Evolutionary conservation across 169 alveolate genomes (phyloP), one percentile per base, ranked within the genome.

Genomic region (Cyclospora cayetanensis): DNA sequence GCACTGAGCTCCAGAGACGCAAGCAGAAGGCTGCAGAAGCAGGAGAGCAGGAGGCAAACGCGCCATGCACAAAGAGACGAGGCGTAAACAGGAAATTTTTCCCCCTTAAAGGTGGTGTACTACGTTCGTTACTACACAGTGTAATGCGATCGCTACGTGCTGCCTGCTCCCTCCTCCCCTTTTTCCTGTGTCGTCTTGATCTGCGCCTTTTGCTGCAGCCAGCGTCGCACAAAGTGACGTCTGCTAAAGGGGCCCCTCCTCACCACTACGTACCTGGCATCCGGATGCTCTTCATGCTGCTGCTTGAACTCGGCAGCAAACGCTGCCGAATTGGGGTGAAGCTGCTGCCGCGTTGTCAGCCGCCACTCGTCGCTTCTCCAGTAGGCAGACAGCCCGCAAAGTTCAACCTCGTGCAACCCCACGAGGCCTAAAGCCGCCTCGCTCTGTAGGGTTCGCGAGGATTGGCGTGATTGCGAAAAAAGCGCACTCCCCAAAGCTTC

Each of bases 271-370:
- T 5, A 41, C 41, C 37, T n/a, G 11, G n/a, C 72, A 7, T 12
- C 31, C 52, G 29, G 80, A 50, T 39, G 83, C 83, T 43, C 60
- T 66, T 41, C 68, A 63, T 46, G 86, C 68, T 76, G 86, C 68
- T 43, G 86, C 86, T 76, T 63, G 43, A 76, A 76, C 4, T 63
- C 86, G 43, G 86, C 86, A 76, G 66, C 66, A 76, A 76, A 76
- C 9, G 68, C 86, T n/a, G 66, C 15, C 5, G 68, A 42, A 9
- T 29, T 0, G 66, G 86, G 86, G 29, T 43, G 3, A 22, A 76
- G 20, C 25, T 76, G 86, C 86, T 76, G 86, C 43, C 86, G 41
- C 11, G 86, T 42, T 2, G 86, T 76, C n/a, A 76, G 55, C 43
- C 55, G 22, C 86, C 86, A 76, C 25, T 52, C 34, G 46, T 34